A percentile compares a stretch with the other conserved stretches of the same genome.
Evolutionary conservation across 148 eudicot species (phyloP).

Genomic region (Spergularia bocconei): DNA sequence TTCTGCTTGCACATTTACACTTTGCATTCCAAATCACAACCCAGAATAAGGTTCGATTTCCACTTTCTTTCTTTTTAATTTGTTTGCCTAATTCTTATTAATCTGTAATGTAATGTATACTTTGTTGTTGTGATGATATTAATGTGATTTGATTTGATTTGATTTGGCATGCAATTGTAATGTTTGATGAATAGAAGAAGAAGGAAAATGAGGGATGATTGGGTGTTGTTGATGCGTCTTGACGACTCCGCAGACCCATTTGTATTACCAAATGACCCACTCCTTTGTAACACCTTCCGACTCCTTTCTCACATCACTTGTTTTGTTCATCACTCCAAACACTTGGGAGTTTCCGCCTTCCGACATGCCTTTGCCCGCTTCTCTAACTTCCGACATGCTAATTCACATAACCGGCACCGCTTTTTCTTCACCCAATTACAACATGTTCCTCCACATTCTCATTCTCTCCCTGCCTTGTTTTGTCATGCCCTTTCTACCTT

Average conservation of each 20-base stretch:
- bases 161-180: too few relatives aligned
- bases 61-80: neutral
- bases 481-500: conserved; percentile 44
- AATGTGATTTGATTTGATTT: too few relatives aligned
- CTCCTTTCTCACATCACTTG: conserved; percentile 22
- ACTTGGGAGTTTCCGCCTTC: conserved; percentile 37
- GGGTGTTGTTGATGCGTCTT: conserved; percentile 40
- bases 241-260: conserved; percentile 46
- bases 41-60: too few relatives aligned
- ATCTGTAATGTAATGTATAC: too few relatives aligned
- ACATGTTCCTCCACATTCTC: conserved; percentile 23
- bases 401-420: neutral
- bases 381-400: conserved; percentile 48
- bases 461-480: conserved; percentile 27
- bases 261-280: conserved; percentile 44
- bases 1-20: too few relatives aligned
- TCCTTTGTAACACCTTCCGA: conserved; percentile 45
- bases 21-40: too few relatives aligned
- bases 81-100: too few relatives aligned
- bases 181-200: too few relatives aligned
- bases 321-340: conserved; percentile 30
- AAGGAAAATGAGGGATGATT: conserved; percentile 31
- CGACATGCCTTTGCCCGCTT: conserved; percentile 46
- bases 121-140: too few relatives aligned
- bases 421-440: conserved; percentile 36